Base-by-base conservation (phyloP, 148 eudicot genomes). In the Fallopia convolvulus region DNA sequence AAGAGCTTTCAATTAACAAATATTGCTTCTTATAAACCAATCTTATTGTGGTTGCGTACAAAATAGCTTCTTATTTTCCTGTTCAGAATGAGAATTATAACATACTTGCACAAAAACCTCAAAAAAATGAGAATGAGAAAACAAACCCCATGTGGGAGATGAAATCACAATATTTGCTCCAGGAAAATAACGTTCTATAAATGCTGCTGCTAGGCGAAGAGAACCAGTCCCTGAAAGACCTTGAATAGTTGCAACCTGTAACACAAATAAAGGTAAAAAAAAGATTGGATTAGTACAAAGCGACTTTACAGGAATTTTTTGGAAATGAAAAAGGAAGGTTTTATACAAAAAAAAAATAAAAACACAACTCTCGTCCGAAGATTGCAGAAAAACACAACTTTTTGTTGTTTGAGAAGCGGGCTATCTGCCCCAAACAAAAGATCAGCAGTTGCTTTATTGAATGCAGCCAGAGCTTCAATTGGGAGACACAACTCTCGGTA, bases 171-270 rank as follows among this genome's bases (percentile, higher is more conserved):
- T 90, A 83, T 94, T 89, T 40, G 97, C 82, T 48, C 97, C 94
- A 75, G 99, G 91, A 94, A 94, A 94, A 79, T 94, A 94, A 70
- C 97, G 85, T 79, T 90, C 94, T 65, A 94, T 92, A 5, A 94
- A 79, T 48, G 92, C 97, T 8, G 92, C 99, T 77, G 97, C 97
- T 83, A 92, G 91, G 81, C 99, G 92, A 77, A 94, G 97, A 78
- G 99, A 94, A 73, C 99, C 99, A 83, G 97, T 94, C 81, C 99
- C 99, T 52, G 94, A 92, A 81, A 94, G 99, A 79, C 97, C 89
- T 83, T 94, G 99, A 75, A 94, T 84, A 78, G 99, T 92, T 17
- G 97, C 96, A 80, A 94, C 92, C 99, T 94, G 52, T 30, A 83
- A 18, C 33, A 68, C 21, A 48, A 53, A 41, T 65, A 32, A 30